A percentile compares a stretch with the other conserved stretches of the same genome.
Conservation (phyloP, 768 basidiomycete species). For the Calocybe gangraenosa region DNA sequence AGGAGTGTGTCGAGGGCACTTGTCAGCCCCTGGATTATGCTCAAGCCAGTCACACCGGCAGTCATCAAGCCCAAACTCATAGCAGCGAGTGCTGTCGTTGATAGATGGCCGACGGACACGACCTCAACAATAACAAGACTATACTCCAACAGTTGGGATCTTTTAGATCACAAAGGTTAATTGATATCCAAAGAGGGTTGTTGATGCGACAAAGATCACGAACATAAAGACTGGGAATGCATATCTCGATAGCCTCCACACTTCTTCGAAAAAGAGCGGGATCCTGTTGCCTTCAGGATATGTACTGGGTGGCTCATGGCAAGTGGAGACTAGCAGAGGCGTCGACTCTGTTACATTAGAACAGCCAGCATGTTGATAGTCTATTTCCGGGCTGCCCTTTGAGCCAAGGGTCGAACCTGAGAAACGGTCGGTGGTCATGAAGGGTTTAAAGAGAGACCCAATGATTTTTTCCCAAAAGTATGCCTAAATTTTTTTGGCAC, state of each 20-base stretch:
- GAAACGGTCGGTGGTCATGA: neutral
- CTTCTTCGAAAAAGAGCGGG: slow-evolving; percentile 47
- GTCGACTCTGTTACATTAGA: slow-evolving; percentile 41
- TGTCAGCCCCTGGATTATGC: slow-evolving; percentile 74
- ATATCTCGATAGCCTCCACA: slow-evolving; percentile 52
- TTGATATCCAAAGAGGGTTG: neutral
- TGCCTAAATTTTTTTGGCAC: no score
- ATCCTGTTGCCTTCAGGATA: slow-evolving; percentile 17
- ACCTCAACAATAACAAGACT: slow-evolving; percentile 82
- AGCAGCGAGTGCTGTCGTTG: slow-evolving; percentile 84
- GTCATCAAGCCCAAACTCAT: slow-evolving; percentile 73
- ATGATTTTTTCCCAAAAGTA: neutral
- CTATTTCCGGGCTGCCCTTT: neutral
- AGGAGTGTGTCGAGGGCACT: slow-evolving; percentile 90
- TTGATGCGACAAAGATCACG: slow-evolving; percentile 20
- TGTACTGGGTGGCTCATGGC: neutral
- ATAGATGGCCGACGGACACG: slow-evolving; percentile 87
- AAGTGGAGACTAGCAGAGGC: slow-evolving; percentile 49
- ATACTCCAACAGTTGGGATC: slow-evolving; percentile 80
- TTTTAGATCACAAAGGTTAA: slow-evolving; percentile 21
- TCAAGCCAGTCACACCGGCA: slow-evolving; percentile 65
- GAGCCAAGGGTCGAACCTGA: neutral
- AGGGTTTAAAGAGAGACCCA: neutral
- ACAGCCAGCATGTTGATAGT: neutral
- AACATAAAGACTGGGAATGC: slow-evolving; percentile 69